A percentile compares a stretch with the other conserved stretches of the same genome.
phyloP scores from a whole-genome alignment of 2,329 filamentous ascomycete species.

The Thermomyces lanuginosus region DNA sequence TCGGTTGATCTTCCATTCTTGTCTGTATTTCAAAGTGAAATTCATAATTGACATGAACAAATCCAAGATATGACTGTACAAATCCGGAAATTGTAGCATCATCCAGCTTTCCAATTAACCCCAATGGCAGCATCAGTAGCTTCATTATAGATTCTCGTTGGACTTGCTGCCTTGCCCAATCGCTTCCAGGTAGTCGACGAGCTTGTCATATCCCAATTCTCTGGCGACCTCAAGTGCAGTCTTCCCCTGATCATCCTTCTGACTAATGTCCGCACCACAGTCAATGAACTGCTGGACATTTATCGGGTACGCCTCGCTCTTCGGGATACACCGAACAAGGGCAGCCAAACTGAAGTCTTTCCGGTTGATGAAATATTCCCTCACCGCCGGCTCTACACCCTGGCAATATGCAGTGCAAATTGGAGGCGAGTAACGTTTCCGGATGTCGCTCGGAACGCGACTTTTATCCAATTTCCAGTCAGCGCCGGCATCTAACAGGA shows the following conservation, averaged over 20 bases:
- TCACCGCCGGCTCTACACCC: background rate
- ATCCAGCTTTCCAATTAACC: constrained; percentile 9
- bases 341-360: constrained; percentile 3
- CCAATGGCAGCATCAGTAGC: background rate
- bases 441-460: no score
- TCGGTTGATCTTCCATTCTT: background rate
- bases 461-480: constrained; percentile 3
- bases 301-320: background rate
- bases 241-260: constrained; percentile 1
- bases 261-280: constrained; percentile 3
- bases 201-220: constrained; percentile 2
- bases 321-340: background rate
- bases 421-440: no score
- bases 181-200: constrained; percentile 3
- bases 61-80: background rate
- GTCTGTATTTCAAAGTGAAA: constrained; percentile 1
- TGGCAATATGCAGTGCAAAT: no score
- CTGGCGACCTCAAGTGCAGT: constrained; percentile 3
- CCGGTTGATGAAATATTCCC: background rate
- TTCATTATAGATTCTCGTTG: no score
- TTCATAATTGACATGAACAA: background rate
- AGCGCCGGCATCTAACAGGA: constrained; percentile 4
- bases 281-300: constrained; percentile 1
- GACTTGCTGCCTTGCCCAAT: background rate
- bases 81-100: background rate